A percentile compares a stretch with the other conserved stretches of the same genome.
Conservation (phyloP, 768 basidiomycete genomes). For the Amanita fuliginea region DNA sequence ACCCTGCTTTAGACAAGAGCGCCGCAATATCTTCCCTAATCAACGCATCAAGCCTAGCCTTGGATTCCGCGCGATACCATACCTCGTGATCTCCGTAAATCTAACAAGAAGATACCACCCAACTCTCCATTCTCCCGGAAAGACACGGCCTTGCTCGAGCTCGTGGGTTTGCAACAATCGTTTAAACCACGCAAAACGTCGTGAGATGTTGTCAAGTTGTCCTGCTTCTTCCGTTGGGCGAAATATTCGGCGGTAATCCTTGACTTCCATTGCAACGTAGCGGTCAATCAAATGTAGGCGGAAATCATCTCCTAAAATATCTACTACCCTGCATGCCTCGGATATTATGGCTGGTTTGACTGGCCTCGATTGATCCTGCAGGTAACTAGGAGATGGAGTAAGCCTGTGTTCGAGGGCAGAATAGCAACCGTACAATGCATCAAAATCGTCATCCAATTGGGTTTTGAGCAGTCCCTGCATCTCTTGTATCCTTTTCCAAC, state of each 20-base stretch:
- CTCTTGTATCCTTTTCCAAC: slow-evolving; percentile 74
- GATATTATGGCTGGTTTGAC: slow-evolving; percentile 55
- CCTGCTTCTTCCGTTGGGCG: slow-evolving; percentile 90
- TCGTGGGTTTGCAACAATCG: slow-evolving; percentile 80
- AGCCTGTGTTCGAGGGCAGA: neutral
- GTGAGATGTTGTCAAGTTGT: slow-evolving; percentile 86
- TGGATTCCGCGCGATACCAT: neutral
- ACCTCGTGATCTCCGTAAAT: slow-evolving; percentile 91
- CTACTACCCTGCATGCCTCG: slow-evolving; percentile 83
- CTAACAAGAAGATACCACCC: slow-evolving; percentile 72
- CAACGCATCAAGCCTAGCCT: neutral
- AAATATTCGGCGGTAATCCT: slow-evolving; percentile 95
- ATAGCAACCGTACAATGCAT: slow-evolving; percentile 62
- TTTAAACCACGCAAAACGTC: slow-evolving; percentile 93
- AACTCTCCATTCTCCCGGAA: slow-evolving; percentile 81
- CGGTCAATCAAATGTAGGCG: slow-evolving; percentile 75
- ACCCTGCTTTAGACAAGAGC: slow-evolving; percentile 68
- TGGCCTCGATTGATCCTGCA: slow-evolving; percentile 64
- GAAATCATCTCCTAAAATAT: slow-evolving; percentile 80
- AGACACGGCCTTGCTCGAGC: slow-evolving; percentile 72
- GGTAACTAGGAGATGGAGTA: slow-evolving; percentile 39
- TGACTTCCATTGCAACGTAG: slow-evolving; percentile 81
- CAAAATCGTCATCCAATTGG: slow-evolving; percentile 84
- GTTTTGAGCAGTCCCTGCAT: slow-evolving; percentile 73
- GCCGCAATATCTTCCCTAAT: slow-evolving; percentile 74